Base-by-base conservation (phyloP, 2,329 filamentous ascomycete genomes). In the Pleurostoma richardsiae region DNA sequence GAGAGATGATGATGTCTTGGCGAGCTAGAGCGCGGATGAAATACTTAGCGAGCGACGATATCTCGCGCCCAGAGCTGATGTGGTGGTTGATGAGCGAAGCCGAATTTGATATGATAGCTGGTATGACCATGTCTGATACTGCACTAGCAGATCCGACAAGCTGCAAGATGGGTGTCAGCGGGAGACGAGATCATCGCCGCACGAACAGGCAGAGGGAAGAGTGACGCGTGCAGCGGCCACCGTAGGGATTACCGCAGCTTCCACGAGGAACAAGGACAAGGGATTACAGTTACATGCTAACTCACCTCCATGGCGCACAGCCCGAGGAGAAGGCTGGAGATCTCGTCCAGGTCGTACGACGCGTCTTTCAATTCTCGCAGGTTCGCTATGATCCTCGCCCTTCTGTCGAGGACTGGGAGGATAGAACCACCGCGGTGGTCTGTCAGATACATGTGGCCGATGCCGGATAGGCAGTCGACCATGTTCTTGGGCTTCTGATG, bases 1-100 rank as follows among this genome's bases (percentile, higher is more conserved):
- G 48, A 2, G 59, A 60, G 29, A 61, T 48, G 41, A 63, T 54
- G 50, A 62, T 59, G 39, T 63, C 60, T 40, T 64, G 59, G 11
- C 60, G 56, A 1, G 61, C 61, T 10, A 63, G 45, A 8, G 58
- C 60, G 8, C 59, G 56, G 19, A 63, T 54, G 43, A 62, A 62
- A 39, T 64, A 63, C n/a, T 55, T 58, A 10, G 59, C 56, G 4
- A 62, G 49, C 11, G 56, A 57, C 10, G 52, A 59, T 6, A 63
- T 49, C 27, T 52, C 49, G 3, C 45, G 48, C 4, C 56, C 56
- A 6, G 44, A 49, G 11, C 50, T 50, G 30, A 56, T 40, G 42
- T 56, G 54, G 47, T 60, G 56, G 19, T 56, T 49, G 39, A 62
- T 54, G 26, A 63, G 52, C 6, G 53, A 54, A 26, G 56, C 53